Evolutionary conservation across 257 asterid genomes (phyloP).

Genomic region (Eustoma russellianum): DNA sequence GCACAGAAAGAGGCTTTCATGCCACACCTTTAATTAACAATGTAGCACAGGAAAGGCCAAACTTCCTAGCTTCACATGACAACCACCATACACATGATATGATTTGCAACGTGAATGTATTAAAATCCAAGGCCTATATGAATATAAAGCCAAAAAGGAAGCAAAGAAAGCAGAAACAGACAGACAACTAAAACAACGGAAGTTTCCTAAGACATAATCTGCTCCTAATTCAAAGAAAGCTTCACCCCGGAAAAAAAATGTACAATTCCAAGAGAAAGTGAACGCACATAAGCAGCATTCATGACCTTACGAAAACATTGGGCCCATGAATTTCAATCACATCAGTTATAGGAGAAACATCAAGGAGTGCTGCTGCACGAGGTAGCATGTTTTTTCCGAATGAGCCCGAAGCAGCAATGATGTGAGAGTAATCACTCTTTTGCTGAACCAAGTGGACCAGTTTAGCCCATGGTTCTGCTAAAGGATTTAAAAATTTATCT

Average conservation of each 20-base stretch:
- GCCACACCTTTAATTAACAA: background rate
- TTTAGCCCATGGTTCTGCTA: constrained; percentile 95
- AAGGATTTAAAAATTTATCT: constrained; percentile 56
- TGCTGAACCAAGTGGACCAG: constrained; percentile 68
- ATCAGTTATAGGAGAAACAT: constrained; percentile 92
- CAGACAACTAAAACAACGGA: too few relatives aligned
- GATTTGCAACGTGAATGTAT: background rate
- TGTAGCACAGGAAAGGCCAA: background rate
- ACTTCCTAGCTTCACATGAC: background rate
- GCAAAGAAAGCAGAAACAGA: background rate
- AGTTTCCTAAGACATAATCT: too few relatives aligned
- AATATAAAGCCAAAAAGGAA: background rate
- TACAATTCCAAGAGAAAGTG: too few relatives aligned
- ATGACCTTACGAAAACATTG: constrained; percentile 71
- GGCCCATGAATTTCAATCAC: constrained; percentile 56
- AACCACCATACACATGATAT: background rate
- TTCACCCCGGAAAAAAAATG: too few relatives aligned
- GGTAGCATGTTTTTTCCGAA: constrained; percentile 92
- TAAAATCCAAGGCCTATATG: constrained; percentile 1
- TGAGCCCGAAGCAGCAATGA: constrained; percentile 73
- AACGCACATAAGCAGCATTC: too few relatives aligned
- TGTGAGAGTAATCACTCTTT: constrained; percentile 70
- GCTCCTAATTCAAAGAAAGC: too few relatives aligned
- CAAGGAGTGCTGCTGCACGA: constrained; percentile 94
- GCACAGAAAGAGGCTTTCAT: background rate